Percentiles rank a stretch among this genome's conserved stretches.
Evolutionary conservation across 352 stramenopile genomes (phyloP).

Genomic region (Globisporangium lucens): DNA sequence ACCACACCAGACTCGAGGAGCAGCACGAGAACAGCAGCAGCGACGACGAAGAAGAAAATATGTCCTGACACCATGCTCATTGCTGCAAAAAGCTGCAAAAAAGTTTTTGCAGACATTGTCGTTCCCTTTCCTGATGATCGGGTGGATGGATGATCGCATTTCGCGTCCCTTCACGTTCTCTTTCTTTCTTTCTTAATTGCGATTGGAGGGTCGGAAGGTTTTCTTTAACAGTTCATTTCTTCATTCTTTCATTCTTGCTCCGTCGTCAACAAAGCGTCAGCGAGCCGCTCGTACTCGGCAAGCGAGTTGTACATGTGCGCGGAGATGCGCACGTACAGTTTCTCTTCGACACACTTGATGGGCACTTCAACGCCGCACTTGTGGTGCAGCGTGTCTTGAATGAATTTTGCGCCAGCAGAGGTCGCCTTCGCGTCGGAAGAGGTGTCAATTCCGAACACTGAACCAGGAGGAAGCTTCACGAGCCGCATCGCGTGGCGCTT

Average conservation of each 20-base stretch:
- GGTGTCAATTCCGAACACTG: conserved; percentile 46
- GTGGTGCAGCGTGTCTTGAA: conserved; percentile 89
- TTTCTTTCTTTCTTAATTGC: background rate
- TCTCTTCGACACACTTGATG: conserved; percentile 88
- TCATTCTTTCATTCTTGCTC: conserved; percentile 2
- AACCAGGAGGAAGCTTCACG: conserved; percentile 51
- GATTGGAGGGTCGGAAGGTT: background rate
- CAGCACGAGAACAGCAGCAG: background rate
- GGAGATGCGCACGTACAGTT: conserved; percentile 89
- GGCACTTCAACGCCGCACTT: conserved; percentile 87
- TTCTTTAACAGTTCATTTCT: background rate
- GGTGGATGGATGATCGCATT: too few relatives aligned
- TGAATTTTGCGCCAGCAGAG: conserved; percentile 85
- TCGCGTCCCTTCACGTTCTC: background rate
- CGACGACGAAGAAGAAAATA: background rate
- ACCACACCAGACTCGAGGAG: background rate
- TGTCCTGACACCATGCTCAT: background rate
- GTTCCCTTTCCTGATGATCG: too few relatives aligned
- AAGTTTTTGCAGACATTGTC: background rate
- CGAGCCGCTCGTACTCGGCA: conserved; percentile 79
- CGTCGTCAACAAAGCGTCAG: conserved; percentile 14
- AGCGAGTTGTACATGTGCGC: conserved; percentile 92
- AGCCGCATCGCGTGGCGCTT: conserved; percentile 79
- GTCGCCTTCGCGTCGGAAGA: conserved; percentile 33
- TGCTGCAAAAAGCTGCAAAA: too few relatives aligned